phyloP scores from a whole-genome alignment of 441 rosid species.

The Syzygium malaccense region DNA sequence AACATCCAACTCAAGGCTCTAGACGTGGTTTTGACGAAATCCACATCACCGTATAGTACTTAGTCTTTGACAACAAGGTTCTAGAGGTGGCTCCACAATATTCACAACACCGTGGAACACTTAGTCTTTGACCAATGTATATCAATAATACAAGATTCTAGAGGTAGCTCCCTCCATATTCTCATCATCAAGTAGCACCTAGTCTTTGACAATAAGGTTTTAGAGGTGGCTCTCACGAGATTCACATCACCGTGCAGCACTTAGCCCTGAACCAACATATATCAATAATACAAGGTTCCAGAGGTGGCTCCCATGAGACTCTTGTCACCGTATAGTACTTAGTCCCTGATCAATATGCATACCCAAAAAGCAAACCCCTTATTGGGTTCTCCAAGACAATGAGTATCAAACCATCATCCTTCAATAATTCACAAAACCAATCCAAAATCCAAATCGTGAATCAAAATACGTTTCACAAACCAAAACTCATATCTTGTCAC shows the following conservation, averaged over 20 bases:
- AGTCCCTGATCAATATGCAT: background rate
- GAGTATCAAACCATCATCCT: background rate
- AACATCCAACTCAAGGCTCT: too few relatives aligned
- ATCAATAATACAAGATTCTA: background rate
- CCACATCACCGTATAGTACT: too few relatives aligned
- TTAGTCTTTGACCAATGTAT: background rate
- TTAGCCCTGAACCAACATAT: too few relatives aligned
- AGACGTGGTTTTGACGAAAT: too few relatives aligned
- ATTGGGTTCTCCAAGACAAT: background rate
- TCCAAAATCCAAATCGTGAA: background rate
- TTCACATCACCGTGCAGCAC: too few relatives aligned
- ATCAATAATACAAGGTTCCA: too few relatives aligned
- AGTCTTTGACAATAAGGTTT: too few relatives aligned
- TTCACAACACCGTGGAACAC: background rate
- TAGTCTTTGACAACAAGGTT: background rate
- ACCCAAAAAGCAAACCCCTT: background rate
- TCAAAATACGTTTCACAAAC: background rate
- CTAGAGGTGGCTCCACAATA: background rate
- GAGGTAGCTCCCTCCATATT: background rate
- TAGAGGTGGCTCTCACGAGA: too few relatives aligned
- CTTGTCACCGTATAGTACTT: background rate
- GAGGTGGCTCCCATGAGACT: too few relatives aligned
- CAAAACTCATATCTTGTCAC: background rate
- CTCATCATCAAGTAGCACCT: too few relatives aligned
- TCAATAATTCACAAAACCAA: background rate